These are phyloP conservation scores for Neonectria coccinea DNA, from an alignment of 2,329 filamentous ascomycete species.

Conservation along the genomic window DNA sequence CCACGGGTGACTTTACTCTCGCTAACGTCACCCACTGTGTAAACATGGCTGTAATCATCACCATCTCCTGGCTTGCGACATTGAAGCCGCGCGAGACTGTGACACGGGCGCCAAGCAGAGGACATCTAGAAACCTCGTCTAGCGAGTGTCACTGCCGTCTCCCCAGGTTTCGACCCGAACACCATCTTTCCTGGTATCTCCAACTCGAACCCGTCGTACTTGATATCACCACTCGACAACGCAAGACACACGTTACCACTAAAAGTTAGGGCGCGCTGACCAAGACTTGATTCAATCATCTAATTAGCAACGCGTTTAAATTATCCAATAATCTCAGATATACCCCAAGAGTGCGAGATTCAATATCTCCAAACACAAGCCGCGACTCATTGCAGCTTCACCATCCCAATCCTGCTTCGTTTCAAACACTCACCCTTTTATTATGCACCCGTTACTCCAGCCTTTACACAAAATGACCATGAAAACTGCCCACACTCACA, in stretches of 20 bases:
- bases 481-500: background rate
- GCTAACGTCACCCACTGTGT: slow-evolving; percentile 2
- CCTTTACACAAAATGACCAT: background rate
- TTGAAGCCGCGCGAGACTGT: slow-evolving; percentile 10
- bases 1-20: background rate
- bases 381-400: background rate
- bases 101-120: background rate
- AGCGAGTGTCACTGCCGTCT: background rate
- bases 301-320: background rate
- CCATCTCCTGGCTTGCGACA: background rate
- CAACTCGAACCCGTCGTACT: background rate
- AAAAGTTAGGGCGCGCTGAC: background rate
- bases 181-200: background rate
- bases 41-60: background rate
- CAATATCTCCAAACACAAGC: background rate
- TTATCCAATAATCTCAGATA: background rate
- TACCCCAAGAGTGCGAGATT: background rate
- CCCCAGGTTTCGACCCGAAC: background rate
- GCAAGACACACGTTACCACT: background rate
- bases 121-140: background rate
- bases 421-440: background rate
- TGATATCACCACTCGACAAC: background rate
- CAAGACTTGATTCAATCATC: background rate
- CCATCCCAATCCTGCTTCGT: background rate
- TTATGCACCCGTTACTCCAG: background rate